phyloP scores from a whole-genome alignment of 768 basidiomycete species.

The Tylopilus balloui region DNA sequence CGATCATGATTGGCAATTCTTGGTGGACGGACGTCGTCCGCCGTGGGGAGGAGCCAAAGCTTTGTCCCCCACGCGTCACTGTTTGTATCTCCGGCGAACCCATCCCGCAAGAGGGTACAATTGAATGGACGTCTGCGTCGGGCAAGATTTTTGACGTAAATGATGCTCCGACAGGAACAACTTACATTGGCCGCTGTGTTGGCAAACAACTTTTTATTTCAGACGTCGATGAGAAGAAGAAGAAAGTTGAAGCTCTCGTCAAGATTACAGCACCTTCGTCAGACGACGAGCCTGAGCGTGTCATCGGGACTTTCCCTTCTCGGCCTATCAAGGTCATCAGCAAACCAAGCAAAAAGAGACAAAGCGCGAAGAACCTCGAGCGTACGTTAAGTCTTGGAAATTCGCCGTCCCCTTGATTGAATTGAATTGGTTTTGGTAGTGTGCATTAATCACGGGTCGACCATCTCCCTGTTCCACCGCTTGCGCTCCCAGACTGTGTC shows the following conservation, averaged over 20 bases:
- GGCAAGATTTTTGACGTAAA: constrained; percentile 82
- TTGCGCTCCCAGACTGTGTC: constrained; percentile 92
- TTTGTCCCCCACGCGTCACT: constrained; percentile 75
- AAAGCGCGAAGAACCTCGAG: constrained; percentile 89
- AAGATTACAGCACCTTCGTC: constrained; percentile 78
- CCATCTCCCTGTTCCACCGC: constrained; percentile 94
- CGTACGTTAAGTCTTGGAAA: constrained; percentile 47
- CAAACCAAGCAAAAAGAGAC: constrained; percentile 96
- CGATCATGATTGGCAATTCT: constrained; percentile 88
- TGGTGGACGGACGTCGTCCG: constrained; percentile 89
- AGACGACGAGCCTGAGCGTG: constrained; percentile 75
- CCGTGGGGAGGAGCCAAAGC: constrained; percentile 68
- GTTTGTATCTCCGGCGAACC: constrained; percentile 92
- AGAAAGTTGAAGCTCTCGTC: constrained; percentile 90
- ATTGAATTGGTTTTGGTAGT: constrained; percentile 44
- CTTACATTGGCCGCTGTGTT: constrained; percentile 89
- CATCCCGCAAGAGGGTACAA: constrained; percentile 75
- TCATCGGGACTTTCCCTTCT: constrained; percentile 87
- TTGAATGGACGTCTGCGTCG: constrained; percentile 83
- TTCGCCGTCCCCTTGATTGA: constrained; percentile 10
- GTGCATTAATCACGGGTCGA: constrained; percentile 93
- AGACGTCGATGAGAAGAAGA: constrained; percentile 92
- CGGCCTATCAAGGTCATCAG: constrained; percentile 98
- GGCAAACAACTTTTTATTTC: constrained; percentile 95
- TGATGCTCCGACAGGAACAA: constrained; percentile 75